A percentile compares a stretch with the other conserved stretches of the same genome.
Conservation (phyloP, 805 yeast species). For the Brettanomyces nanus region DNA sequence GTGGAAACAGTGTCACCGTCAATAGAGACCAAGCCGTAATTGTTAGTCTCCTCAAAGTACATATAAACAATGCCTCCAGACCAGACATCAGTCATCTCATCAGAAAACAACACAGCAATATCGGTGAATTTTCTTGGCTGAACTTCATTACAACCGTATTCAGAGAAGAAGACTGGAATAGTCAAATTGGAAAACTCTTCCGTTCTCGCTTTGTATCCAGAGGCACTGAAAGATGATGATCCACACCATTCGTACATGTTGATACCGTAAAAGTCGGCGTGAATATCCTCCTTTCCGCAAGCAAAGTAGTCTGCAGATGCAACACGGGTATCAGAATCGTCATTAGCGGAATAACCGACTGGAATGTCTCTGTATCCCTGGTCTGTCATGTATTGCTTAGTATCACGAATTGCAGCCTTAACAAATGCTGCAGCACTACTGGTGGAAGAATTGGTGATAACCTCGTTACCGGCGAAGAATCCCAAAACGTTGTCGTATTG, state of each 20-base stretch:
- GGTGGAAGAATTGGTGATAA: constrained; percentile 55
- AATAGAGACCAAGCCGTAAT: constrained; percentile 63
- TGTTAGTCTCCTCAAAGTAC: constrained; percentile 71
- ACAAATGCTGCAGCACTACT: constrained; percentile 75
- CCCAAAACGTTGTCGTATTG: constrained; percentile 69
- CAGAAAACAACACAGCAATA: constrained; percentile 55
- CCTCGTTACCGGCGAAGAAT: constrained; percentile 85
- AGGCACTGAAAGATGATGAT: constrained; percentile 40
- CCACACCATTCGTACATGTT: constrained; percentile 93
- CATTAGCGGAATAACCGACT: constrained; percentile 78
- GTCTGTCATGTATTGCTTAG: constrained; percentile 54
- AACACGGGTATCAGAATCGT: constrained; percentile 60
- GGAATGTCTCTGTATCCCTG: constrained; percentile 63
- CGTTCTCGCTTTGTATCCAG: constrained; percentile 65
- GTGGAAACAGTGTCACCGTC: constrained; percentile 44
- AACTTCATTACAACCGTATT: constrained; percentile 71
- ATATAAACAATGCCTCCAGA: constrained; percentile 86
- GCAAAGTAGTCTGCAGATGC: constrained; percentile 65
- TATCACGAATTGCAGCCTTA: constrained; percentile 77
- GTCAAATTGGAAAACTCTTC: constrained; percentile 55
- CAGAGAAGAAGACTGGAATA: constrained; percentile 72
- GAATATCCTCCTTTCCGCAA: constrained; percentile 58
- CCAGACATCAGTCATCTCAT: constrained; percentile 75
- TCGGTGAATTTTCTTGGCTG: constrained; percentile 67
- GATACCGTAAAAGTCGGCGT: constrained; percentile 80